Conservation (phyloP, 192 early-diverging fungal species). For the Endogone sp. region DNA sequence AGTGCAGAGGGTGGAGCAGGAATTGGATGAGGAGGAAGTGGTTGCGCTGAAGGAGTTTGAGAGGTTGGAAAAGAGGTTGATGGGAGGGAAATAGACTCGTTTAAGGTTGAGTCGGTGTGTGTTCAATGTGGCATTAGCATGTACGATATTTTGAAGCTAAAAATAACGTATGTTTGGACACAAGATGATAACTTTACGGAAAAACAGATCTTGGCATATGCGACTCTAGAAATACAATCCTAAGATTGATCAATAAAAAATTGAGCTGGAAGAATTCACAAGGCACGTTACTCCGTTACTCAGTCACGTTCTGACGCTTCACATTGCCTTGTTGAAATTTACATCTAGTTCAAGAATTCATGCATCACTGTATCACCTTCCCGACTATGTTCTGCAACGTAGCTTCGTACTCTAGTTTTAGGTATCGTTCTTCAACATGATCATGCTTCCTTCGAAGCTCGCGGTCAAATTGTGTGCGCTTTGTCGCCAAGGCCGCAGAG, state of each 20-base stretch:
- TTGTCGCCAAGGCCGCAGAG: not conserved
- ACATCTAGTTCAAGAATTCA: too few relatives aligned
- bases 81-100: constrained; percentile 1
- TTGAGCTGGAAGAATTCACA: too few relatives aligned
- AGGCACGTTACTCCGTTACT: too few relatives aligned
- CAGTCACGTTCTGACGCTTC: too few relatives aligned
- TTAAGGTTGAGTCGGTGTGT: too few relatives aligned
- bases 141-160: not conserved
- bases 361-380: not conserved
- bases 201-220: too few relatives aligned
- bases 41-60: constrained; percentile 82
- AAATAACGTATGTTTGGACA: not conserved
- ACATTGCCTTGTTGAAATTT: too few relatives aligned
- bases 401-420: not conserved
- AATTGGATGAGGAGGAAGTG: constrained; percentile 79
- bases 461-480: not conserved
- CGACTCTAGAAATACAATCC: too few relatives aligned
- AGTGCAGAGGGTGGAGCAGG: constrained; percentile 82
- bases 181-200: too few relatives aligned
- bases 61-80: constrained; percentile 70
- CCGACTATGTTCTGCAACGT: not conserved
- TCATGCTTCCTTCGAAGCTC: not conserved
- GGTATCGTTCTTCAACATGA: not conserved
- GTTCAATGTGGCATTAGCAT: too few relatives aligned
- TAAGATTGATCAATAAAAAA: too few relatives aligned